Conservation (phyloP, 2,329 filamentous ascomycete genomes). For the Elsinoe ampelina region DNA sequence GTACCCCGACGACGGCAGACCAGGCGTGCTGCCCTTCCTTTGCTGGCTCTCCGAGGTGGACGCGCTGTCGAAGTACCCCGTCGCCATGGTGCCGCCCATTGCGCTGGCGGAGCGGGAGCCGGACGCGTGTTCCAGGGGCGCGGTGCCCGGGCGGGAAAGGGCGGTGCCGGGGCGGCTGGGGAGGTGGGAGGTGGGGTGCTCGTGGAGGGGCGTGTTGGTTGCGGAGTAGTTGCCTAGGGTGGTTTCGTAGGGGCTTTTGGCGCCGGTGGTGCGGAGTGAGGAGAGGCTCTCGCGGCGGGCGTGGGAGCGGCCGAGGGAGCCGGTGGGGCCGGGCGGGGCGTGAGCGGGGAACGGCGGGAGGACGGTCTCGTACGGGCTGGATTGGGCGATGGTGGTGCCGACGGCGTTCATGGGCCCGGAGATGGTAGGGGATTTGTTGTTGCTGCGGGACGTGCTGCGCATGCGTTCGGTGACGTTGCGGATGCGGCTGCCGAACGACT, state of each 20-base stretch:
- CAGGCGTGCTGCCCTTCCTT: slow-evolving; percentile 1
- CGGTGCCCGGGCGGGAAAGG: not conserved
- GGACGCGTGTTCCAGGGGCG: not conserved
- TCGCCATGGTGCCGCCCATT: slow-evolving; percentile 16
- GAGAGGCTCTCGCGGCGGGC: slow-evolving; percentile 18
- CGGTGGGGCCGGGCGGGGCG: slow-evolving; percentile 12
- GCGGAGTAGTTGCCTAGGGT: not conserved
- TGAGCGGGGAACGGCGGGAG: slow-evolving; percentile 22
- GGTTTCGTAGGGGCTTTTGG: slow-evolving; percentile 26
- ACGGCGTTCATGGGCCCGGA: slow-evolving; percentile 20
- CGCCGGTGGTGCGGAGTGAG: slow-evolving; percentile 16
- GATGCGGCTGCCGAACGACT: slow-evolving; percentile 46
- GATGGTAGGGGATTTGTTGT: slow-evolving; percentile 39
- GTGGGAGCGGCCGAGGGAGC: not conserved
- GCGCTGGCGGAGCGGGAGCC: slow-evolving; percentile 18
- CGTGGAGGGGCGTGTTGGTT: not conserved
- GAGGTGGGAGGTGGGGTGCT: not conserved
- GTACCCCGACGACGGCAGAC: slow-evolving; percentile 6
- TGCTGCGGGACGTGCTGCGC: slow-evolving; percentile 47
- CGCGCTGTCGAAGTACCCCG: not conserved
- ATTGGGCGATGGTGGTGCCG: slow-evolving; percentile 15
- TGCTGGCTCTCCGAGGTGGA: not conserved
- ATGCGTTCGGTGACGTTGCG: slow-evolving; percentile 50
- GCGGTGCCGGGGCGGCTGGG: not conserved
- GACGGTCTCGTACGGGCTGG: slow-evolving; percentile 35